Percentiles rank a stretch among this genome's conserved stretches.
phyloP scores from a whole-genome alignment of 257 asterid genomes.

The Nicotiana obtusifolia region DNA sequence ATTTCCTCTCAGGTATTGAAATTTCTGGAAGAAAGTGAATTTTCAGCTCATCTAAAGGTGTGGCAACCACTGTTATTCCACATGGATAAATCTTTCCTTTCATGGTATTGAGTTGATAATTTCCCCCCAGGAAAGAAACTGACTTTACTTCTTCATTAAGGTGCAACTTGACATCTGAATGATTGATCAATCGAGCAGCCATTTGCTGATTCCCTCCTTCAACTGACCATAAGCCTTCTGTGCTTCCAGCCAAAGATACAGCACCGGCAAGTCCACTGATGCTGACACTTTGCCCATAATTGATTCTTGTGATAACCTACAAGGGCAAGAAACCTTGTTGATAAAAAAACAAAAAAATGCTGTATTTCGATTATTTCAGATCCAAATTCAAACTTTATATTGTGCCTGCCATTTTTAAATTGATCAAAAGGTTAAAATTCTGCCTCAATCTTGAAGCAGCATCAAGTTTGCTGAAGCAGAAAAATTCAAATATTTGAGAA shows the following conservation, averaged over 20 bases:
- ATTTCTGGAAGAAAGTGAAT: conserved; percentile 61
- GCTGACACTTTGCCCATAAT: conserved; percentile 87
- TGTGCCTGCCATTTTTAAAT: too few species aligned
- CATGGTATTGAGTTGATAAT: conserved; percentile 76
- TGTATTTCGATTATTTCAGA: too few species aligned
- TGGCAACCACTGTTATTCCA: conserved; percentile 71
- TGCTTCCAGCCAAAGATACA: conserved; percentile 94
- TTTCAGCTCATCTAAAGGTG: conserved; percentile 90
- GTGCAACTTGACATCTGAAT: conserved; percentile 60
- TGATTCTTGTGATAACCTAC: conserved; percentile 91
- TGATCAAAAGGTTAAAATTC: too few species aligned
- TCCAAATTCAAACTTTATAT: too few species aligned
- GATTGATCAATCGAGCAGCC: conserved; percentile 80
- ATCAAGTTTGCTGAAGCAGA: too few species aligned
- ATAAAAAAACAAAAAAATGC: too few species aligned
- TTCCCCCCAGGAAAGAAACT: conserved; percentile 47
- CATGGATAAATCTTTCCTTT: conserved; percentile 65
- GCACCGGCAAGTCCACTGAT: conserved; percentile 96
- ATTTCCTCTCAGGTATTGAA: conserved; percentile 72
- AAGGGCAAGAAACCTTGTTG: not conserved
- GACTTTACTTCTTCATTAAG: conserved; percentile 83
- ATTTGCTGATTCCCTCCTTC: conserved; percentile 97
- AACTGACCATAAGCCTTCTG: conserved; percentile 82
- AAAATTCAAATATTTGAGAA: too few species aligned
- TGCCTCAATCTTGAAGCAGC: too few species aligned